Percentiles rank a stretch among this genome's conserved stretches.
phyloP scores from a whole-genome alignment of 371 early-diverging fungal genomes.

The Mortierella sp. region DNA sequence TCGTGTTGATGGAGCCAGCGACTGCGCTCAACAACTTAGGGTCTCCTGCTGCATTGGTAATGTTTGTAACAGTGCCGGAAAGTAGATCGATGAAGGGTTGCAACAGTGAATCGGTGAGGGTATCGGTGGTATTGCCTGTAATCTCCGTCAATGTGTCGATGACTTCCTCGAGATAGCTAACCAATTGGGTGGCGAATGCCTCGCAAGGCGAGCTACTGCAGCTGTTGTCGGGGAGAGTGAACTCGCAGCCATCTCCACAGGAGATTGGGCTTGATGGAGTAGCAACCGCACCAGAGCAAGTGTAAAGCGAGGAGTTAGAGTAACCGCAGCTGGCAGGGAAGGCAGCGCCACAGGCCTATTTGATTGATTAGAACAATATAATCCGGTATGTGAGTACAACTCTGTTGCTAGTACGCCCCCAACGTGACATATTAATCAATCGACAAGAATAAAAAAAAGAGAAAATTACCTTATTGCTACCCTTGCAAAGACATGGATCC shows the following conservation, averaged over 20 bases:
- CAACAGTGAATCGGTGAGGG: neutral
- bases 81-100: neutral
- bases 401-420: neutral
- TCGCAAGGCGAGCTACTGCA: neutral
- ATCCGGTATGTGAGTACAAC: neutral
- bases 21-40: neutral
- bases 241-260: neutral
- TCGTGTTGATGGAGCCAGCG: neutral
- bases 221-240: neutral
- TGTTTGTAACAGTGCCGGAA: neutral
- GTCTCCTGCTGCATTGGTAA: neutral
- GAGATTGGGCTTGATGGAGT: neutral
- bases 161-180: neutral
- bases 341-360: constrained; percentile 1
- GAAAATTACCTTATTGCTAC: constrained; percentile 7
- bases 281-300: neutral
- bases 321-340: constrained; percentile 12
- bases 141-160: neutral
- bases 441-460: too few species aligned
- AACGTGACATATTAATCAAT: too few species aligned
- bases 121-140: neutral
- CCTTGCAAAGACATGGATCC: constrained; percentile 16
- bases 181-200: neutral
- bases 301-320: neutral
- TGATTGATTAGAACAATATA: too few species aligned